Evolutionary conservation across 1,139 yeast genomes (phyloP), one percentile per base, ranked within the genome.

Genomic region (Diutina ranongensis): DNA sequence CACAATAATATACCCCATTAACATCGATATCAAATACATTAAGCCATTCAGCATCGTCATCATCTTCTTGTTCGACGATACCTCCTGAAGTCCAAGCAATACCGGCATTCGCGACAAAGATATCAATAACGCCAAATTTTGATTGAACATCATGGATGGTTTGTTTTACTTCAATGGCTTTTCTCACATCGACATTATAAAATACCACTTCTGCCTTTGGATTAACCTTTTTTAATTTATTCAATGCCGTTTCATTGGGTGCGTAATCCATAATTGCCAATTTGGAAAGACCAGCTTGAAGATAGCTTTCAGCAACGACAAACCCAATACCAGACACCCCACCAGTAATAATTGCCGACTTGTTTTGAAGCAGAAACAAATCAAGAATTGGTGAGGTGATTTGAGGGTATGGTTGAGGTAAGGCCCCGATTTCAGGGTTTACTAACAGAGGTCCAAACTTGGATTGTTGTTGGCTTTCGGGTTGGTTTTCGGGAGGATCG

Each of bases 31-130:
- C 62, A 57, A 68, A 62, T 48, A 68, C 72, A 45, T 68, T 65
- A 52, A 61, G 67, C 74, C 74, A 71, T 15, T 38, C 42, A 52
- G 64, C 68, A 45, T 62, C 65, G 47, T 78, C 74, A 3, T 52
- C 50, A 48, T 59, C 58, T 25, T 64, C 68, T 35, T 61, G 65
- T 48, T 67, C 70, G 47, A 67, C 63, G 51, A 68, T 51, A 40
- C 56, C 57, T 20, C 70, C 68, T 2, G 65, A 57, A 33, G 71
- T 66, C 65, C 73, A 70, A 35, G 73, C 74, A 44, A 71, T 62
- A 25, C 78, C 79, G 13, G 79, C 78, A 53, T 74, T 74, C 49
- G 77, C 75, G 45, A 74, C 73, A 47, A 73, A 72, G 27, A 73
- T 71, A 54, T 75, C 80, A 46, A 75, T 65, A 22, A 61, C 61